These are phyloP conservation scores for Wickerhamomyces bisporus DNA, from an alignment of 805 yeast genomes.

Conservation along the genomic window DNA sequence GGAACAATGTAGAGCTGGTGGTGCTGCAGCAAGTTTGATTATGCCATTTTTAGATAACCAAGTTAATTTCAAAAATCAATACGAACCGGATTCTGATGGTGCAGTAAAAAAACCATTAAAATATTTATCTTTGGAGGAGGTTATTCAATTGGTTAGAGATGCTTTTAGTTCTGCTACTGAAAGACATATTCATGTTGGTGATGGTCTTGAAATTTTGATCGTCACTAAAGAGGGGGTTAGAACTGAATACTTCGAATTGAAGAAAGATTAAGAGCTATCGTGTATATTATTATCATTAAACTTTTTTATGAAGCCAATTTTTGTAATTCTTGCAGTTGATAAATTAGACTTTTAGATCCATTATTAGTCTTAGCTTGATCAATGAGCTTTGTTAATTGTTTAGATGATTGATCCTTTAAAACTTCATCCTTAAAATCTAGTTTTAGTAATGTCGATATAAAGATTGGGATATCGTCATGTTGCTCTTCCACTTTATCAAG, in stretches of 20 bases:
- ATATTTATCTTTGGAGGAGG: constrained; percentile 77
- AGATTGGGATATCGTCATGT: no score
- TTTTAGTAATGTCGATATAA: neutral
- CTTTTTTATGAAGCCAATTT: constrained; percentile 2
- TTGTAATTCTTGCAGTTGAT: constrained; percentile 13
- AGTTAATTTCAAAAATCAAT: constrained; percentile 92
- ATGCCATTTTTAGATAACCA: constrained; percentile 98
- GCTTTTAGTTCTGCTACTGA: constrained; percentile 96
- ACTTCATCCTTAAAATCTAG: neutral
- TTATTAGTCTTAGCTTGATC: constrained; percentile 1
- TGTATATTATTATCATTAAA: neutral
- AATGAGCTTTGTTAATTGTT: constrained; percentile 10
- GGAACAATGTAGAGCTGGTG: constrained; percentile 97
- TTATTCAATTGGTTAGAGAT: constrained; percentile 80
- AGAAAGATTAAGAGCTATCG: constrained; percentile 60
- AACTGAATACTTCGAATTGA: constrained; percentile 77
- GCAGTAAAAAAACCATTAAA: constrained; percentile 53
- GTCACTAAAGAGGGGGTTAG: constrained; percentile 92
- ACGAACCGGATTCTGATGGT: constrained; percentile 73
- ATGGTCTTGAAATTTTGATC: constrained; percentile 84
- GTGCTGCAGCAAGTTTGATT: constrained; percentile 92
- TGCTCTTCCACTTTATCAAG: neutral
- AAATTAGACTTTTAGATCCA: constrained; percentile 5
- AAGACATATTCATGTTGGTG: constrained; percentile 98
- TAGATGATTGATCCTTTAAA: neutral